A percentile compares a stretch with the other conserved stretches of the same genome.
Conservation (phyloP, 805 yeast genomes). For the Komagataella ulmi region DNA sequence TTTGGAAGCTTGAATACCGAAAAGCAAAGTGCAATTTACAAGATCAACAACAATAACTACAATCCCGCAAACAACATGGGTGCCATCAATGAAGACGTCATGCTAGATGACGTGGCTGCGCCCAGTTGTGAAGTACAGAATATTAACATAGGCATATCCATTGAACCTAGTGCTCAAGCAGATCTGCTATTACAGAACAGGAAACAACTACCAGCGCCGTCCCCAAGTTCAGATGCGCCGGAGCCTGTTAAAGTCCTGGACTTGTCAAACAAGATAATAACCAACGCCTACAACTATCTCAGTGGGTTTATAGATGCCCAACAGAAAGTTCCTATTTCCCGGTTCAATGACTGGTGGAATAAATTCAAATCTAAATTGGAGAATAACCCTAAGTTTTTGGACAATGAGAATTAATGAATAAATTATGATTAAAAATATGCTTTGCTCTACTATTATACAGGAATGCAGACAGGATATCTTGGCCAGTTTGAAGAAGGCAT, state of each 20-base stretch:
- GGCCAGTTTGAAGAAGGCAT: neutral
- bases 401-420: conserved; percentile 21
- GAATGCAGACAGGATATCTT: neutral
- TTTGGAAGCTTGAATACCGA: conserved; percentile 46
- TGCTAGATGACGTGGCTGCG: conserved; percentile 34
- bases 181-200: conserved; percentile 30
- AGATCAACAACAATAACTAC: conserved; percentile 36
- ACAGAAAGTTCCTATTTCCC: conserved; percentile 78
- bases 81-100: conserved; percentile 25
- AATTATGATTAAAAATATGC: neutral
- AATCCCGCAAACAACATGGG: neutral
- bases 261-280: conserved; percentile 78
- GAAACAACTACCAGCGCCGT: conserved; percentile 16
- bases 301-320: conserved; percentile 73
- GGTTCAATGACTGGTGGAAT: conserved; percentile 92
- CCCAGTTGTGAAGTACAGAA: conserved; percentile 18
- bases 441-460: neutral
- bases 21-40: conserved; percentile 89
- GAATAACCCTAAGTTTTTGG: conserved; percentile 75
- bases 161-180: conserved; percentile 67
- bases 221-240: conserved; percentile 9
- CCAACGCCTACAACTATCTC: conserved; percentile 82
- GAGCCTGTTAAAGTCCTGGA: conserved; percentile 22
- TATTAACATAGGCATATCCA: conserved; percentile 69
- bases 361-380: conserved; percentile 66